These are phyloP conservation scores for Diutina scorzettiae DNA, from an alignment of 1,139 yeast genomes.

Conservation along the genomic window DNA sequence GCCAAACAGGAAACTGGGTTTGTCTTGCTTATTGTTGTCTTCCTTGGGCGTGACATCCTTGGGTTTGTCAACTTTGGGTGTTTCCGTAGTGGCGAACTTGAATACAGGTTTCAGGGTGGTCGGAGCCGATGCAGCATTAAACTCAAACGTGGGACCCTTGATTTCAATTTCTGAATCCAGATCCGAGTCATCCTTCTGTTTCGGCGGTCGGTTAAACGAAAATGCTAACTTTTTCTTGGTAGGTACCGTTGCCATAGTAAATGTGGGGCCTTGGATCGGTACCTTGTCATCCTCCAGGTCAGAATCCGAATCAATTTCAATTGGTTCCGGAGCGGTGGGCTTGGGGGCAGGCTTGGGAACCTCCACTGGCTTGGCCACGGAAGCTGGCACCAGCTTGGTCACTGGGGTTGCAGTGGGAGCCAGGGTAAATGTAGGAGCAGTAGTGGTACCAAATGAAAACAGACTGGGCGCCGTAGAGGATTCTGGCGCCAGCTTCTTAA, in stretches of 20 bases:
- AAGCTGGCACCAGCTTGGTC: no score
- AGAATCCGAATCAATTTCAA: slow-evolving; percentile 17
- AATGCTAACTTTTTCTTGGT: slow-evolving; percentile 49
- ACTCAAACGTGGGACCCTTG: slow-evolving; percentile 49
- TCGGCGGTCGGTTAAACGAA: slow-evolving; percentile 27
- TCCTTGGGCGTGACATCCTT: background rate
- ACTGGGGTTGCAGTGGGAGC: no score
- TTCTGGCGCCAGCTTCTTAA: background rate
- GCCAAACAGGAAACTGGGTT: slow-evolving; percentile 8
- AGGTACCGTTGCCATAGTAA: slow-evolving; percentile 41
- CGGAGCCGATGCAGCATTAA: slow-evolving; percentile 6
- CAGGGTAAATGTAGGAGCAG: background rate
- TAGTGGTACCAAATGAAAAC: background rate
- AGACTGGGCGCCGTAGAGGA: background rate
- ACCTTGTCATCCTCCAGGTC: slow-evolving; percentile 27
- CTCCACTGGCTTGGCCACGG: no score
- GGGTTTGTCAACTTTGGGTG: slow-evolving; percentile 5
- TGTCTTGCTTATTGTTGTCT: background rate
- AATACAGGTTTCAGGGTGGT: slow-evolving; percentile 11
- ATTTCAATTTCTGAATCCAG: slow-evolving; percentile 25
- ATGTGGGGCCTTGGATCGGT: slow-evolving; percentile 54
- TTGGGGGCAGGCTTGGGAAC: background rate
- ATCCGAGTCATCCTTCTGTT: slow-evolving; percentile 31
- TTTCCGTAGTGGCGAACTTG: slow-evolving; percentile 7
- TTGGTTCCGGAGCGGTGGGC: background rate